Evolutionary conservation across 2,329 filamentous ascomycete genomes (phyloP).

Genomic region (Sporothrix brasiliensis): DNA sequence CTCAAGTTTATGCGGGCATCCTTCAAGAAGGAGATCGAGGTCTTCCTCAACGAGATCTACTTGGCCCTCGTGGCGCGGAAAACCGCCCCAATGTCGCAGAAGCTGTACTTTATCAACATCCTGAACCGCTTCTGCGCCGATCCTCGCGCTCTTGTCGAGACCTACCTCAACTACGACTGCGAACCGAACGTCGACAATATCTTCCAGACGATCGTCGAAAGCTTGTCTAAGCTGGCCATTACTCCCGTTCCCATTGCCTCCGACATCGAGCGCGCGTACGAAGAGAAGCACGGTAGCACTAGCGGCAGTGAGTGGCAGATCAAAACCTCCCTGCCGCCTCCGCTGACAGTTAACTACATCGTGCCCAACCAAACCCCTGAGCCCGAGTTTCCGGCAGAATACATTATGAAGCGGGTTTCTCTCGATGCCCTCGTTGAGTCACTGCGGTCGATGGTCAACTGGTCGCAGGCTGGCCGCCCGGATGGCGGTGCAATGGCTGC

Average conservation of each 20-base stretch:
- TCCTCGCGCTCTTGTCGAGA: conserved; percentile 85
- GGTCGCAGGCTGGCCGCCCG: conserved; percentile 70
- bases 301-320: conserved; percentile 79
- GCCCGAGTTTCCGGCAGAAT: conserved; percentile 80
- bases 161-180: conserved; percentile 98
- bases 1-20: conserved; percentile 88
- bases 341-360: conserved; percentile 79
- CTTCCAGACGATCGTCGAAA: conserved; percentile 92
- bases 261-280: conserved; percentile 80
- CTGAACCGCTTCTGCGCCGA: conserved; percentile 83
- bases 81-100: conserved; percentile 85
- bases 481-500: conserved; percentile 54
- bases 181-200: conserved; percentile 95
- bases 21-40: conserved; percentile 98
- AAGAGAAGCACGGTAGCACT: conserved; percentile 71
- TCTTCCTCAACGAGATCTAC: conserved; percentile 97
- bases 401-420: conserved; percentile 85
- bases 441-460: conserved; percentile 85
- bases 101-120: conserved; percentile 86
- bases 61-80: conserved; percentile 86
- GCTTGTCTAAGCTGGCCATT: conserved; percentile 84
- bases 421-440: conserved; percentile 88
- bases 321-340: conserved; percentile 81
- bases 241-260: conserved; percentile 74
- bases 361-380: conserved; percentile 62